phyloP scores from a whole-genome alignment of 352 stramenopile genomes.

The Pythium grandisporangium region DNA sequence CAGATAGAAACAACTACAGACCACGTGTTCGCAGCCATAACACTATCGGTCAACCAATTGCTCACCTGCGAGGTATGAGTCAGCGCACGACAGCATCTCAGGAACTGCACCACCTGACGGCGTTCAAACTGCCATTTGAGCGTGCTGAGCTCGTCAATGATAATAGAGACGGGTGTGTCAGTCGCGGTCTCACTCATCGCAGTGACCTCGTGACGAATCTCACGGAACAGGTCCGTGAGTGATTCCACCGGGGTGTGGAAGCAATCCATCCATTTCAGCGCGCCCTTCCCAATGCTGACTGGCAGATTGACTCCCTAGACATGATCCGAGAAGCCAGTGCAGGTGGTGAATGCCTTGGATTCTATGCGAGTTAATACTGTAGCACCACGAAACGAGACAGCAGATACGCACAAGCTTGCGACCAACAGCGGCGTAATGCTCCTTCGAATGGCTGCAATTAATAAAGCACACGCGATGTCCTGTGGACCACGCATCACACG shows the following conservation, averaged over 20 bases:
- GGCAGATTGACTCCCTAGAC: conserved; percentile 43
- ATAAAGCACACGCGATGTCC: conserved; percentile 58
- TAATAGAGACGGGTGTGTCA: conserved; percentile 33
- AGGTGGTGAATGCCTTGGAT: too few species aligned
- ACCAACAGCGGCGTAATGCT: conserved; percentile 52
- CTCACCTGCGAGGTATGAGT: conserved; percentile 33
- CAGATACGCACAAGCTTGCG: conserved; percentile 62
- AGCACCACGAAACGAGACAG: too few species aligned
- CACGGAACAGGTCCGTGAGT: conserved; percentile 19
- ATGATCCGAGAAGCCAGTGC: background rate
- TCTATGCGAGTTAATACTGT: too few species aligned
- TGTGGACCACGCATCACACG: conserved; percentile 1
- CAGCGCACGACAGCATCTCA: conserved; percentile 55
- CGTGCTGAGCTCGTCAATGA: conserved; percentile 59
- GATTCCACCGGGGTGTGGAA: conserved; percentile 5
- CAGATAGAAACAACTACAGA: background rate
- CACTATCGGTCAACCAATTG: conserved; percentile 1
- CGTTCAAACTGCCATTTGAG: conserved; percentile 51
- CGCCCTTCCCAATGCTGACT: conserved; percentile 17
- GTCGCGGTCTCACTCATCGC: background rate
- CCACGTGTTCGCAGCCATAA: background rate
- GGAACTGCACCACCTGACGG: conserved; percentile 30
- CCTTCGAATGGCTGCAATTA: conserved; percentile 27
- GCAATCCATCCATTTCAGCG: conserved; percentile 31
- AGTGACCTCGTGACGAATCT: conserved; percentile 29